Percentiles rank a stretch among this genome's conserved stretches.
phyloP scores from a whole-genome alignment of 2,329 filamentous ascomycete genomes.

The Hysterium pulicare region DNA sequence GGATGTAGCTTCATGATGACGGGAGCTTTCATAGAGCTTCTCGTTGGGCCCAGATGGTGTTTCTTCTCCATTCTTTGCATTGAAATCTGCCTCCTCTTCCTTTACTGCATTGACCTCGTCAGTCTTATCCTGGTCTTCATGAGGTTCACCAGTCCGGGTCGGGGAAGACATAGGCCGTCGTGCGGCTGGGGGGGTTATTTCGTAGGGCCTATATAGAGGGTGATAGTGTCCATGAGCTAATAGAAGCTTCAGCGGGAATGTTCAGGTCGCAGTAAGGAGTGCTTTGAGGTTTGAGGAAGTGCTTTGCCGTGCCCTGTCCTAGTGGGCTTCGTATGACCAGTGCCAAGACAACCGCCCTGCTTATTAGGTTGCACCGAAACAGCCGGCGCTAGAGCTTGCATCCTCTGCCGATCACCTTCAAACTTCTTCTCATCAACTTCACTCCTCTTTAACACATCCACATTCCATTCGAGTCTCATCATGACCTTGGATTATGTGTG shows the following conservation, averaged over 20 bases:
- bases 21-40: neutral
- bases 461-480: too few relatives aligned
- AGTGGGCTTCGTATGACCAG: too few relatives aligned
- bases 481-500: slow-evolving; percentile 32
- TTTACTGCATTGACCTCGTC: slow-evolving; percentile 17
- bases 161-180: slow-evolving; percentile 35
- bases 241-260: neutral
- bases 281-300: too few relatives aligned
- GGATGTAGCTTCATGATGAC: neutral
- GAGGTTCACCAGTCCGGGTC: slow-evolving; percentile 27
- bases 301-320: too few relatives aligned
- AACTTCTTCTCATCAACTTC: slow-evolving; percentile 6
- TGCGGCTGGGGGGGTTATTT: slow-evolving; percentile 13
- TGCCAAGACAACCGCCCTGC: too few relatives aligned
- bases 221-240: neutral
- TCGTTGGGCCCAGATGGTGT: slow-evolving; percentile 1
- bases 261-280: too few relatives aligned
- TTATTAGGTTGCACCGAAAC: too few relatives aligned
- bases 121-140: slow-evolving; percentile 20
- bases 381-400: slow-evolving; percentile 1
- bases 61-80: slow-evolving; percentile 3
- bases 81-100: slow-evolving; percentile 5
- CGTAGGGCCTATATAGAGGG: neutral
- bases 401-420: too few relatives aligned
- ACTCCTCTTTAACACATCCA: too few relatives aligned